Evolutionary conservation across 768 basidiomycete genomes (phyloP), one percentile per base, ranked within the genome.

Genomic region (button mushroom (Agaricus bisporus)): DNA sequence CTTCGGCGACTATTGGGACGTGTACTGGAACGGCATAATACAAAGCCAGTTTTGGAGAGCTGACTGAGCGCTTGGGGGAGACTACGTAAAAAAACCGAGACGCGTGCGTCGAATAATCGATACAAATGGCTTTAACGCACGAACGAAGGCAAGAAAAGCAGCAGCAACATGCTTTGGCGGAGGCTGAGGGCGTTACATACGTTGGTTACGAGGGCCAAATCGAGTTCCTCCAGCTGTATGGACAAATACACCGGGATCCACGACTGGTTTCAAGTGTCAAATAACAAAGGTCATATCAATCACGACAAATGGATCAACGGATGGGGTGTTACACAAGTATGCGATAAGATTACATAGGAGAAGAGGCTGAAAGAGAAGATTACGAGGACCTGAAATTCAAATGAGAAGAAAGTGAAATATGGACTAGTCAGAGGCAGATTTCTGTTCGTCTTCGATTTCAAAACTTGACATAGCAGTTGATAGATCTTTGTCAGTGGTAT

Each of bases 391-490:
- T 52, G 28, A n/a, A 38, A 8, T 38, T 38, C 44, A 38, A 44
- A 18, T 26, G 29, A 26, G 28, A 14, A 17, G 8, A 46, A 38
- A 28, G n/a, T 9, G 22, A 11, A 18, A 22, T 14, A 41, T 39
- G 14, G 35, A 18, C 15, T 41, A 48, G 18, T 17, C 28, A 6
- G 17, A 48, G 29, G 32, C 17, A 20, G 46, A 42, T 11, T 48
- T 48, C 15, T 39, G 22, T n/a, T 54, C 41, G 46, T 25, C 28
- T 6, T 25, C 20, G 22, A 48, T 35, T 11, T 48, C 15, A 11
- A 54, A 39, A 38, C 20, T 42, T n/a, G 47, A 48, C 41, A 54
- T 42, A 25, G 53, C 39, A 25, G 29, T 15, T 22, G 53, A 54
- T 9, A 54, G 14, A 17, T 52, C 51, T 4, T 36, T 42, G 46